These are phyloP conservation scores for Kurtzmaniella cleridarum DNA, from an alignment of 805 yeast species.

Conservation along the genomic window DNA sequence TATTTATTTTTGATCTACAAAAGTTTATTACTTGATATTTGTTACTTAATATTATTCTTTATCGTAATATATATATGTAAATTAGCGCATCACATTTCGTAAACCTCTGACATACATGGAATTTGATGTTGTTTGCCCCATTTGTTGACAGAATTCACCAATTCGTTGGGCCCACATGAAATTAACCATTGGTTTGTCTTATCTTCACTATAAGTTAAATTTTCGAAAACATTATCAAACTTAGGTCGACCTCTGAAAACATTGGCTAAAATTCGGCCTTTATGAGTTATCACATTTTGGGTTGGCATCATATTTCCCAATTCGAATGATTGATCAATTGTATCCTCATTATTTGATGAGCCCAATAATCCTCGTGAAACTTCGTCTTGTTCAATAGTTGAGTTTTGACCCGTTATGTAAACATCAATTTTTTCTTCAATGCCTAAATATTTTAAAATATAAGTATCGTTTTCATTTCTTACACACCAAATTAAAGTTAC, in stretches of 20 bases:
- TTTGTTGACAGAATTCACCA: conserved; percentile 34
- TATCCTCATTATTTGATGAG: neutral
- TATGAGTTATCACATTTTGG: conserved; percentile 5
- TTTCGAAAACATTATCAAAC: conserved; percentile 25
- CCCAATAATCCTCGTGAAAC: neutral
- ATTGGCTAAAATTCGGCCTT: conserved; percentile 8
- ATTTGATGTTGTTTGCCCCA: conserved; percentile 34
- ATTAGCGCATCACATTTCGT: conserved; percentile 28
- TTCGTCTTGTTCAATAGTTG: neutral
- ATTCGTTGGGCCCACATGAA: conserved; percentile 52
- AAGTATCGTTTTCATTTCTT: conserved; percentile 41
- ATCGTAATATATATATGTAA: too few relatives aligned
- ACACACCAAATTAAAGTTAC: conserved; percentile 53
- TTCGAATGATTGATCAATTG: neutral
- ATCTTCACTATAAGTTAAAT: conserved; percentile 22
- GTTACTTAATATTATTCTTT: too few relatives aligned
- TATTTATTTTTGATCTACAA: too few relatives aligned
- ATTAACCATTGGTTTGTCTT: conserved; percentile 45
- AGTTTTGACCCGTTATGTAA: conserved; percentile 28
- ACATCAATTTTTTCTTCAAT: conserved; percentile 28
- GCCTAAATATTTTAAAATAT: conserved; percentile 36
- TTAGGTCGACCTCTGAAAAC: conserved; percentile 40
- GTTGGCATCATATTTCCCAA: neutral
- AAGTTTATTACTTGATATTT: too few relatives aligned
- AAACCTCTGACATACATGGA: conserved; percentile 41